Base-by-base conservation (phyloP, 2,329 filamentous ascomycete genomes). In the Malbranchea zuffiana region DNA sequence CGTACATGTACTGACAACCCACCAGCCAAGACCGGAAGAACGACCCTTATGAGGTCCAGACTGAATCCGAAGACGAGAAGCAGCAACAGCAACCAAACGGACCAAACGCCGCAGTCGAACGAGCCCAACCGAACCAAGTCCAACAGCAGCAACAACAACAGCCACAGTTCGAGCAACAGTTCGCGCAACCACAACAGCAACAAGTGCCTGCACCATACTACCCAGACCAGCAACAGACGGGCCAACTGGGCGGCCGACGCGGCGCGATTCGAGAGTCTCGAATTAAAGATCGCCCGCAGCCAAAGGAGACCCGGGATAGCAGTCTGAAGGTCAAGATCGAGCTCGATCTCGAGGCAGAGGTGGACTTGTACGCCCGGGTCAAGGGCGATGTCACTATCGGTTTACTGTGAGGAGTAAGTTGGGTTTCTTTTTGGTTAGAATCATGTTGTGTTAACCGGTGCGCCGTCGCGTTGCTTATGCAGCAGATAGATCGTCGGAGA, bases 241-340 rank as follows among this genome's bases (percentile, higher is more conserved):
- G 23, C 4, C 21, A 31, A 17, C 12, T 7, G 13, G 27, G 27
- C 19, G 27, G 29, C n/a, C 20, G 32, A 11, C 19, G 20, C 6
- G 38, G 38, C 10, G 32, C 38, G 6, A 35, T 40, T 20, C 32
- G 38, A 24, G 25, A 63, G 43, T 61, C 58, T 1, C 49, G 59
- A 37, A 61, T 62, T 44, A 53, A 58, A 34, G 58, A 62, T 45
- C 46, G 59, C 7, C 59, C 57, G 13, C 19, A 40, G 16, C 57
- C 57, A 21, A 46, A 49, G 30, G 56, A 56, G 42, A 49, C 50
- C 32, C 49, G 57, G 44, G 59, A 60, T 37, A 60, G 56, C 45
- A 54, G 50, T 41, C 44, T 62, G 46, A 62, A 62, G 50, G 58
- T 63, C 45, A 60, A 61, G 49, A 60, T 63, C 42, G 59, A 63